Evolutionary conservation across 2,329 filamentous ascomycete species (phyloP).

Genomic region (Polytolypa hystricis): DNA sequence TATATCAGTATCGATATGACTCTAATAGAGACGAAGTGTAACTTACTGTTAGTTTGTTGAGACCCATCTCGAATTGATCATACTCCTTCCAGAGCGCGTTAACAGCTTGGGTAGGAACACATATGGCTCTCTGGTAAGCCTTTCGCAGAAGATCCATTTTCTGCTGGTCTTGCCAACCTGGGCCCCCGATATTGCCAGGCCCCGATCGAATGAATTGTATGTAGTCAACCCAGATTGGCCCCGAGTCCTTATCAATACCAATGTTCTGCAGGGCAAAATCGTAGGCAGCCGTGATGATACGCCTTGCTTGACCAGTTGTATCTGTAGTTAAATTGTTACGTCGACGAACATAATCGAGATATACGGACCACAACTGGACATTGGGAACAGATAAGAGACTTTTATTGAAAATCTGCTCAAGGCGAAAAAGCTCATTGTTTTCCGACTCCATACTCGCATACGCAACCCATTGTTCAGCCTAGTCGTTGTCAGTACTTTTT

Average conservation of each 20-base stretch:
- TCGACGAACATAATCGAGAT: conserved; percentile 89
- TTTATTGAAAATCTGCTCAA: conserved; percentile 73
- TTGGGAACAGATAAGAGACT: conserved; percentile 70
- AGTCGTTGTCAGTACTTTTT: conserved; percentile 22
- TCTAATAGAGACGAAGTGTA: too few relatives aligned
- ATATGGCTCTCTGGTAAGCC: conserved; percentile 82
- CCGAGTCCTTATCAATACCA: conserved; percentile 83
- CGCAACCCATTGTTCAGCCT: conserved; percentile 87
- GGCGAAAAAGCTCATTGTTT: conserved; percentile 65
- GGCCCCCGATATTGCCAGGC: conserved; percentile 74
- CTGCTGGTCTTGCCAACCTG: conserved; percentile 89
- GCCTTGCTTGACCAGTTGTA: conserved; percentile 60
- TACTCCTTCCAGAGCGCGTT: conserved; percentile 94
- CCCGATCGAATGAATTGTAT: conserved; percentile 84
- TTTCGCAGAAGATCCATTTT: conserved; percentile 93
- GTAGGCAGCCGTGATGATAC: conserved; percentile 74
- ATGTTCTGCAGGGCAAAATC: conserved; percentile 85
- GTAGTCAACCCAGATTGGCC: conserved; percentile 86
- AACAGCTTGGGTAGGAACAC: conserved; percentile 71
- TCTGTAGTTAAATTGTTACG: conserved; percentile 80
- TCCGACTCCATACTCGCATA: conserved; percentile 86
- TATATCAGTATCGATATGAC: too few relatives aligned
- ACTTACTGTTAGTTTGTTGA: conserved; percentile 82
- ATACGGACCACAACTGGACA: conserved; percentile 81
- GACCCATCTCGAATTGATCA: conserved; percentile 83